Evolutionary conservation across 2,329 filamentous ascomycete genomes (phyloP), one percentile per base, ranked within the genome.

Genomic region (Pleurostoma richardsiae): DNA sequence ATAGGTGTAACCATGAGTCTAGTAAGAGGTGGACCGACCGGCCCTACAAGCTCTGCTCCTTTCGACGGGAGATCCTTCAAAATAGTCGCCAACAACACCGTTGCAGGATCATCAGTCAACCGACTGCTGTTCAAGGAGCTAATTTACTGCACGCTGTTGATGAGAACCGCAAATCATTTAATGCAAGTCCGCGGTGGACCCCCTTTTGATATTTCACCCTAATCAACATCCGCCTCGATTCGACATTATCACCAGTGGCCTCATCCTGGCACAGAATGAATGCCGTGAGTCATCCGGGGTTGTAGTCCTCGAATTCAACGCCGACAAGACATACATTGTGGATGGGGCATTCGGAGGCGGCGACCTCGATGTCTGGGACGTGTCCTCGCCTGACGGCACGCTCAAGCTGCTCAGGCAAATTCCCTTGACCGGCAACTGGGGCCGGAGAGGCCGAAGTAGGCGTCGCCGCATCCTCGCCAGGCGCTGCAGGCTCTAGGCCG

Each of bases 221-320:
- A 8, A 19, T 19, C 11, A 26, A 11, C 28, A 4, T 28, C 5
- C 26, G 4, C 39, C 30, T 26, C 29, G 59, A 56, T 60, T 73
- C 30, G 63, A 72, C 49, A 50, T 57, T 4, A 50, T 52, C 33
- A 54, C 53, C 39, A 61, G 62, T 50, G 56, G 56, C 36, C 56
- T 71, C 11, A 48, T 54, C 29, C 54, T 56, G 8, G 55, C 61
- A 36, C 54, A 62, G 3, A 53, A 60, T 19, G 56, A 19, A 19
- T 19, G 52, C 44, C 62, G 56, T 4, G 71, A 66, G 38, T 70
- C 69, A 39, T 39, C 51, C 0, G 74, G 74, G 40, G 68, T 74
- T 7, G 75, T 77, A 30, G 70, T 69, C 51, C 65, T 78, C 28
- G 71, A 65, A 41, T 71, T 77, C 60, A 73, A 68, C 59, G 45